Base-by-base conservation (phyloP, 371 early-diverging fungal genomes). In the Mucor saturninus region DNA sequence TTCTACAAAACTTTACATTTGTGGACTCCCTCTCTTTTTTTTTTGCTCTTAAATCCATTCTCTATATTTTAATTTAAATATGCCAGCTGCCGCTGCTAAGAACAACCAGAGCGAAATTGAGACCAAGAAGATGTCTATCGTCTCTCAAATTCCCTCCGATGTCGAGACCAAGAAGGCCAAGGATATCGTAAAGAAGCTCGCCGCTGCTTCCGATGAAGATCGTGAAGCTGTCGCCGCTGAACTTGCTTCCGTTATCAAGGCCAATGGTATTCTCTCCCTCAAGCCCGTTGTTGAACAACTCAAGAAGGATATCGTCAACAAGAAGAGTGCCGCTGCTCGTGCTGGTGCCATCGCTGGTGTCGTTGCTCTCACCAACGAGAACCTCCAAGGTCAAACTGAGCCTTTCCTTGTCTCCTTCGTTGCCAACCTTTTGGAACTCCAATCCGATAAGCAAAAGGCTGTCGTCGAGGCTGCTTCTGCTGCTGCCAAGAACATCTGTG, bases 261-360 rank as follows among this genome's bases (percentile, higher is more conserved):
- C 76, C 65, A 80, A 83, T 54, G 86, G 85, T 50, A 72, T 89
- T 53, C 79, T 82, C 35, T 74, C 82, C 54, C 80, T 91, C 61
- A 75, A 83, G 56, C 76, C 78, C 53, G 77, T 91, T 63, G 67
- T 89, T 39, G 75, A 75, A 54, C 73, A 77, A 63, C 73, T 91
- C 61, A 61, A 74, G 56, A 75, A 83, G 51, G 85, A 86, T 31
- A 72, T 86, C 39, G 65, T 56, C 21, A 83, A 85, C 79, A 88
- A 89, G 78, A 89, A 89, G 83, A 83, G 74, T 38, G 87, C 83
- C 28, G 69, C 73, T 40, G 88, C 86, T 9, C 84, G 91, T 51
- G 85, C 85, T 53, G 87, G 86, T 43, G 91, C 89, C 35, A 62
- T 89, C 62, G 79, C 89, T 52, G 86, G 83, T 38, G 67, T 90